A percentile compares a stretch with the other conserved stretches of the same genome.
phyloP scores from a whole-genome alignment of 768 basidiomycete species.

The Amanita rubescens region DNA sequence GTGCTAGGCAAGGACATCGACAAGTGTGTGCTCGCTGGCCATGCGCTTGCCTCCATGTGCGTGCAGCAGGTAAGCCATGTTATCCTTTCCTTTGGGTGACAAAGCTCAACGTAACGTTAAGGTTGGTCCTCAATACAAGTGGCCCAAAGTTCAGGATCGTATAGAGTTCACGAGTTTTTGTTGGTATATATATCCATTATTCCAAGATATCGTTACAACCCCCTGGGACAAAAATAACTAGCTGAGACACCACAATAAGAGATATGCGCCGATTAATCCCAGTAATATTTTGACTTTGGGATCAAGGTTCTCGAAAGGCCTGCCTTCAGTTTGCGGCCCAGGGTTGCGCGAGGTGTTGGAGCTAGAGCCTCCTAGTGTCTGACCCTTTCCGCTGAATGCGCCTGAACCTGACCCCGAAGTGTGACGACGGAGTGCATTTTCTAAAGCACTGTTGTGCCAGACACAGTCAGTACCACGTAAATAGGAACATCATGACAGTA shows the following conservation, averaged over 20 bases:
- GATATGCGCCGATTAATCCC: slow-evolving; percentile 55
- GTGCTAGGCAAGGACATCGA: slow-evolving; percentile 72
- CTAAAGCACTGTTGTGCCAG: slow-evolving; percentile 42
- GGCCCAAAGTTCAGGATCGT: slow-evolving; percentile 43
- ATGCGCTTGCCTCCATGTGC: slow-evolving; percentile 80
- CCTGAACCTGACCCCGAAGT: slow-evolving; percentile 28
- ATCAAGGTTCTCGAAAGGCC: slow-evolving; percentile 34
- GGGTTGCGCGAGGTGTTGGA: slow-evolving; percentile 28
- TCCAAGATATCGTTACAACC: background rate
- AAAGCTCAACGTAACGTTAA: slow-evolving; percentile 11
- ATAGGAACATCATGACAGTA: slow-evolving; percentile 5
- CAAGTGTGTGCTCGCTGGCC: slow-evolving; percentile 77
- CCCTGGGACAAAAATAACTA: slow-evolving; percentile 7
- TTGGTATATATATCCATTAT: background rate
- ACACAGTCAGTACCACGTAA: background rate
- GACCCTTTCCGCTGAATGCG: slow-evolving; percentile 67
- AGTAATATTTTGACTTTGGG: slow-evolving; percentile 64
- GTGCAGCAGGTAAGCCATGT: slow-evolving; percentile 57
- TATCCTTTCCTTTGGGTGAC: background rate
- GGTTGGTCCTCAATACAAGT: slow-evolving; percentile 47
- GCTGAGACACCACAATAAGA: slow-evolving; percentile 47
- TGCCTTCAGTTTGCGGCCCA: background rate
- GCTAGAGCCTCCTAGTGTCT: slow-evolving; percentile 54
- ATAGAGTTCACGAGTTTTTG: slow-evolving; percentile 1
- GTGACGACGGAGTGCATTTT: slow-evolving; percentile 50